Percentiles rank a stretch among this genome's conserved stretches.
Evolutionary conservation across 495 filamentous ascomycete genomes (phyloP).

Genomic region (Immersiella caudata): DNA sequence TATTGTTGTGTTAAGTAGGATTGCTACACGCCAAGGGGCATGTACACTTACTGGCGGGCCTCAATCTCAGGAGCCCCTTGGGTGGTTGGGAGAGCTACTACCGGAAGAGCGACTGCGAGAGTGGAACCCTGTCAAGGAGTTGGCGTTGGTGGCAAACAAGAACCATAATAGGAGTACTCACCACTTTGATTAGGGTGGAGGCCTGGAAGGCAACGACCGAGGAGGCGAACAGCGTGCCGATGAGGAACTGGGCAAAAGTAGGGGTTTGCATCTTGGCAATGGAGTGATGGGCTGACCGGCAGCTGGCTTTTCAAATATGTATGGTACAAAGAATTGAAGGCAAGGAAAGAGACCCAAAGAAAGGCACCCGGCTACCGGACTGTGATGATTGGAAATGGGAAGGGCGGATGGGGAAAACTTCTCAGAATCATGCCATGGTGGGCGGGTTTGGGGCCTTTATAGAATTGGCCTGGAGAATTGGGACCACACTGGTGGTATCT

Average conservation of each 20-base stretch:
- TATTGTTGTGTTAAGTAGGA: conserved; percentile 21
- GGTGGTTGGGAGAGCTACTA: conserved; percentile 12
- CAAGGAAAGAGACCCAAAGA: conserved; percentile 23
- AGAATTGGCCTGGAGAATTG: conserved; percentile 20
- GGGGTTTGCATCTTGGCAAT: conserved; percentile 38
- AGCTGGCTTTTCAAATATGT: conserved; percentile 21
- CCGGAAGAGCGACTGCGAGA: conserved; percentile 27
- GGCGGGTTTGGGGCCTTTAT: conserved; percentile 29
- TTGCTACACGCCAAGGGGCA: not conserved
- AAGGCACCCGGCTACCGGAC: conserved; percentile 19
- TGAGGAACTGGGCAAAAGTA: conserved; percentile 38
- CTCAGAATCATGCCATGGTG: conserved; percentile 16
- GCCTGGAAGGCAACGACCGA: conserved; percentile 37
- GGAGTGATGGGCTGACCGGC: conserved; percentile 28
- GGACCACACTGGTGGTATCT: not conserved
- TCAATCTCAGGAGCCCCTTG: conserved; percentile 21
- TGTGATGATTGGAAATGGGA: conserved; percentile 4
- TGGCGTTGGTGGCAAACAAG: not conserved
- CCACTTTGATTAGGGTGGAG: conserved; percentile 28
- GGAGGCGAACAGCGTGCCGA: conserved; percentile 37
- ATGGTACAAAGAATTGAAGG: conserved; percentile 20
- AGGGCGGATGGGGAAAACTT: conserved; percentile 20
- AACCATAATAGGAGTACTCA: conserved; percentile 12
- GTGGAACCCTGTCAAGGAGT: conserved; percentile 21
- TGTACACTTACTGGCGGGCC: conserved; percentile 17